Conservation (phyloP, 192 early-diverging fungal genomes). For the Ambispora gerdemannii region DNA sequence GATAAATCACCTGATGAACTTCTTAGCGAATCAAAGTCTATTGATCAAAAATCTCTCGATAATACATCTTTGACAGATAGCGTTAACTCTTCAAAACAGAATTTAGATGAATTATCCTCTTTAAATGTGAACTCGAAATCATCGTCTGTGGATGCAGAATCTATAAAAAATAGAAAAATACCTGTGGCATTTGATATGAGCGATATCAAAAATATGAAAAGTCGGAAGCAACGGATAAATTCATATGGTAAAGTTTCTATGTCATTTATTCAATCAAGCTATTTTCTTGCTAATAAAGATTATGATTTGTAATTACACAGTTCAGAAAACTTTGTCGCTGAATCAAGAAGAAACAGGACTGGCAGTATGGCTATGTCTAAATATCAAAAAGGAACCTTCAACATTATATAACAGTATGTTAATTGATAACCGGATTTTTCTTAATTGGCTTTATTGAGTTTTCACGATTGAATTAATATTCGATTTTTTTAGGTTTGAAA, state of each 20-base stretch:
- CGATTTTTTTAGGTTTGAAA: background rate
- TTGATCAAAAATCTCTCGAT: background rate
- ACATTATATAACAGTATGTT: conserved; percentile 6
- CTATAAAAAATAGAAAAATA: background rate
- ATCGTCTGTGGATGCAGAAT: background rate
- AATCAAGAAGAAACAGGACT: conserved; percentile 26
- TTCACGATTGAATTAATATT: background rate
- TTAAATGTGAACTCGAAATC: background rate
- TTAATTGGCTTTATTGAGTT: background rate
- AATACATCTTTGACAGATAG: background rate
- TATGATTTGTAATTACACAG: background rate
- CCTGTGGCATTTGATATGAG: background rate
- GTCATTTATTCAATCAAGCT: too few relatives aligned
- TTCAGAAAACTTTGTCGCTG: conserved; percentile 3
- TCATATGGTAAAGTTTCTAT: conserved; percentile 25
- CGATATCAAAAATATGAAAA: conserved; percentile 26
- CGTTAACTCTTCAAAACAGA: background rate
- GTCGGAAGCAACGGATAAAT: conserved; percentile 8
- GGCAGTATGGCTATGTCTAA: conserved; percentile 11
- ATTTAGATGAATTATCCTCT: background rate
- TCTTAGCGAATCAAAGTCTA: background rate
- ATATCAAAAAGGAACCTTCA: conserved; percentile 6
- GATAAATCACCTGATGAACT: background rate
- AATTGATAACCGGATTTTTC: background rate
- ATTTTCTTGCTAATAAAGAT: too few relatives aligned